phyloP scores from a whole-genome alignment of 2,329 filamentous ascomycete genomes.

The Fusarium transvaalense region DNA sequence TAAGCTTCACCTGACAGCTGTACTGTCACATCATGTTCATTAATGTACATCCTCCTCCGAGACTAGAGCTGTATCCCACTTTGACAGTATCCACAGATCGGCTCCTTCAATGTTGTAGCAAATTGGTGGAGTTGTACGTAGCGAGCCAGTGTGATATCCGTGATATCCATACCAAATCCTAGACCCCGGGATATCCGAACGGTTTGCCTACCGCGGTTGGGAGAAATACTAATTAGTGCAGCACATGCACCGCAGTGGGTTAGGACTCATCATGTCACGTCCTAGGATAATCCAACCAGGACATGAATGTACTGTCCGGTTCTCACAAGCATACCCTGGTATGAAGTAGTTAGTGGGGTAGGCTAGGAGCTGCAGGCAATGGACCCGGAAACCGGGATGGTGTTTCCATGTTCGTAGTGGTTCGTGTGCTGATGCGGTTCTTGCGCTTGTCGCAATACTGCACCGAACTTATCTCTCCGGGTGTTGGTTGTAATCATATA shows the following conservation, averaged over 20 bases:
- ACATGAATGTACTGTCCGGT: not conserved
- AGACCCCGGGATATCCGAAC: not conserved
- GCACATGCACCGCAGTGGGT: not conserved
- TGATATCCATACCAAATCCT: not conserved
- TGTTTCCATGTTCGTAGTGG: not conserved
- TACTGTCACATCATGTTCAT: conserved; percentile 1
- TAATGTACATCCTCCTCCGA: not conserved
- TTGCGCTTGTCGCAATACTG: not conserved
- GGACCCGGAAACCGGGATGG: conserved; percentile 2
- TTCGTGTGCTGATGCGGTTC: not conserved
- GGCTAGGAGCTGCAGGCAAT: conserved; percentile 5
- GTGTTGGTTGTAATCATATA: not conserved
- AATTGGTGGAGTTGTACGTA: not conserved
- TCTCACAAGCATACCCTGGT: not conserved
- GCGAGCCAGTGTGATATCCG: not conserved
- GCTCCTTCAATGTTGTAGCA: conserved; percentile 1
- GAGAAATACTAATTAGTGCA: not conserved
- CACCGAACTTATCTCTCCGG: not conserved
- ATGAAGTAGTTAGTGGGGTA: not conserved
- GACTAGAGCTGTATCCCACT: not conserved
- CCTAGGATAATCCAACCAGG: not conserved
- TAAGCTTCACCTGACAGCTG: conserved; percentile 3
- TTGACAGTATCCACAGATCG: conserved; percentile 1
- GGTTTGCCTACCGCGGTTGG: not conserved
- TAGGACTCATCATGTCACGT: not conserved